Percentiles rank a stretch among this genome's conserved stretches.
Evolutionary conservation across 1,284 basidiomycete genomes (phyloP).

Genomic region (Papiliotrema fonsecae): DNA sequence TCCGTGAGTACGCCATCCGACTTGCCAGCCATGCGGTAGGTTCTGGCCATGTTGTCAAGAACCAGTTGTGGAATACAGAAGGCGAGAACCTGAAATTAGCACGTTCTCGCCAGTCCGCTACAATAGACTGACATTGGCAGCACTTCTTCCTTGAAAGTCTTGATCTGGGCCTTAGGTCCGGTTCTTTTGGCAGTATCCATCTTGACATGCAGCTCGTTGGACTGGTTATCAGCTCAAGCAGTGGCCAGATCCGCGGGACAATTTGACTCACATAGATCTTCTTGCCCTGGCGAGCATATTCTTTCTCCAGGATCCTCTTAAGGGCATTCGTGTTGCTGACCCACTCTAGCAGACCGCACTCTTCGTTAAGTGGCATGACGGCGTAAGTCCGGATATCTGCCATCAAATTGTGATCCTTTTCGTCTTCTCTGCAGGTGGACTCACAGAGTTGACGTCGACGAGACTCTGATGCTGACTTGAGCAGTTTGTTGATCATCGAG

Average conservation of each 20-base stretch:
- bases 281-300: conserved; percentile 65
- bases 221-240: conserved; percentile 28
- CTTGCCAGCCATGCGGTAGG: conserved; percentile 90
- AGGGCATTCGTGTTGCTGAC: conserved; percentile 89
- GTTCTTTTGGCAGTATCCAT: conserved; percentile 59
- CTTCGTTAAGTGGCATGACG: conserved; percentile 93
- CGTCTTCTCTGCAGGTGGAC: conserved; percentile 44
- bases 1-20: conserved; percentile 79
- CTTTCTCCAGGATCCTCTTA: conserved; percentile 68
- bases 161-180: conserved; percentile 55
- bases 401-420: too few relatives aligned
- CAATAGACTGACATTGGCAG: conserved; percentile 56
- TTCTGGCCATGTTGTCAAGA: conserved; percentile 93
- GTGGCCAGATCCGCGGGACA: background rate
- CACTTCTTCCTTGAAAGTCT: conserved; percentile 60
- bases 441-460: conserved; percentile 79
- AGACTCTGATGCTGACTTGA: conserved; percentile 90
- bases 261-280: conserved; percentile 57
- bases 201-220: conserved; percentile 54
- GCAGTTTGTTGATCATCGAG: conserved; percentile 93
- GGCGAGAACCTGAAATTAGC: conserved; percentile 55
- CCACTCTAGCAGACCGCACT: conserved; percentile 98
- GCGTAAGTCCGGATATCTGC: conserved; percentile 92
- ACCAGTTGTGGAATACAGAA: conserved; percentile 96
- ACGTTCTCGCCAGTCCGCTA: background rate